phyloP scores from a whole-genome alignment of 257 asterid genomes.

The Solanum arcanum region DNA sequence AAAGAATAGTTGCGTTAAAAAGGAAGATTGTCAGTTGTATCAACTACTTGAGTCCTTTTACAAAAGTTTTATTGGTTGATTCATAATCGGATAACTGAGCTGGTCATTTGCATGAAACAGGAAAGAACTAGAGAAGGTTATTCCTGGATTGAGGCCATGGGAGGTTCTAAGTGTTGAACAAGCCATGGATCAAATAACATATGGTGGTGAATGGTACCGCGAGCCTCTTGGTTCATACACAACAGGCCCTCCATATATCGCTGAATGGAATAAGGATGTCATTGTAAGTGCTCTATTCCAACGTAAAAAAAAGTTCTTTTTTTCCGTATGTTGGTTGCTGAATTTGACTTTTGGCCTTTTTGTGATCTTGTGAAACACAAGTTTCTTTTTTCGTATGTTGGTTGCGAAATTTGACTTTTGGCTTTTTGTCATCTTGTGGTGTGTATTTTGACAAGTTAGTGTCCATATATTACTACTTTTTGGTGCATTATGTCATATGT shows the following conservation, averaged over 20 bases:
- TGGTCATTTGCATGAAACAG: slow-evolving; percentile 43
- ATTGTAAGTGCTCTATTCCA: slow-evolving; percentile 20
- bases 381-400: neutral
- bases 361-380: neutral
- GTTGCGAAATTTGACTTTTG: neutral
- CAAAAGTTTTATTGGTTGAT: neutral
- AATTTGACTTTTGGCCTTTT: neutral
- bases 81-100: neutral
- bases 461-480: neutral
- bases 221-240: slow-evolving; percentile 78
- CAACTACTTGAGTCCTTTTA: neutral
- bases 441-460: neutral
- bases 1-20: neutral
- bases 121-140: slow-evolving; percentile 40
- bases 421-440: neutral
- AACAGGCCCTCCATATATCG: slow-evolving; percentile 89
- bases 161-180: slow-evolving; percentile 93
- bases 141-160: slow-evolving; percentile 97
- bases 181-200: slow-evolving; percentile 91
- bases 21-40: neutral
- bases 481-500: neutral
- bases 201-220: slow-evolving; percentile 78
- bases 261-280: slow-evolving; percentile 46
- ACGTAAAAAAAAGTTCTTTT: neutral
- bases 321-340: neutral